Evolutionary conservation across 2,329 filamentous ascomycete genomes (phyloP).

Genomic region (Aspergillus fischeri): DNA sequence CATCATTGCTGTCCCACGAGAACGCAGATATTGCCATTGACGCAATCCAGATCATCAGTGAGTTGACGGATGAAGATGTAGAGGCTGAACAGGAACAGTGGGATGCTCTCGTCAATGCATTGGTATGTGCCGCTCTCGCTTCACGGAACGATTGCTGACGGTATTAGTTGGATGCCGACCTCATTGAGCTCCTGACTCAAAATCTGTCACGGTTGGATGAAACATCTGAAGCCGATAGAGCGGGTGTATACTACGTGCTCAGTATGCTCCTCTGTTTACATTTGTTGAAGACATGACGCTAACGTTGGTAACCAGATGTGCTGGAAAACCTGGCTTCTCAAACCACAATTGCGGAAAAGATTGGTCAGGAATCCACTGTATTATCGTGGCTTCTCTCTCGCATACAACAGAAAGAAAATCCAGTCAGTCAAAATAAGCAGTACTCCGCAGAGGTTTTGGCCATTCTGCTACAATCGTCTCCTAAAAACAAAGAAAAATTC

Average conservation of each 20-base stretch:
- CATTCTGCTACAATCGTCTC: constrained; percentile 75
- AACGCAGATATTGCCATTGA: constrained; percentile 96
- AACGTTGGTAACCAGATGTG: constrained; percentile 46
- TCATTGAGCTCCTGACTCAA: constrained; percentile 44
- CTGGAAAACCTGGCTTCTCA: constrained; percentile 82
- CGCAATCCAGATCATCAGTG: constrained; percentile 80
- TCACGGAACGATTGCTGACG: constrained; percentile 12
- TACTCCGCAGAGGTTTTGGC: constrained; percentile 90
- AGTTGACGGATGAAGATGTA: constrained; percentile 92
- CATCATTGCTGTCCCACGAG: constrained; percentile 82
- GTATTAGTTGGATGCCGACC: constrained; percentile 37
- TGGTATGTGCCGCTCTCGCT: constrained; percentile 36
- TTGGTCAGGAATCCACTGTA: constrained; percentile 65
- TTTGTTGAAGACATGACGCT: constrained; percentile 2
- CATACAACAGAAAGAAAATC: constrained; percentile 64
- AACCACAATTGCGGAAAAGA: constrained; percentile 61
- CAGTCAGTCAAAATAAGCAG: constrained; percentile 85
- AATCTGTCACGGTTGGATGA: constrained; percentile 76
- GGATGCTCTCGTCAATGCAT: constrained; percentile 65
- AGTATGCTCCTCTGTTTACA: constrained; percentile 28
- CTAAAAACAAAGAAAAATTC: constrained; percentile 61
- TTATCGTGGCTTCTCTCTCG: constrained; percentile 74
- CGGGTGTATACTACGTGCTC: constrained; percentile 81
- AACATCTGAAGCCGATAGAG: constrained; percentile 65
- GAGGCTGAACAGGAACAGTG: constrained; percentile 75